Percentiles rank a stretch among this genome's conserved stretches.
Conservation (phyloP, 306 rosid species). For the Cucurbita maxima region DNA sequence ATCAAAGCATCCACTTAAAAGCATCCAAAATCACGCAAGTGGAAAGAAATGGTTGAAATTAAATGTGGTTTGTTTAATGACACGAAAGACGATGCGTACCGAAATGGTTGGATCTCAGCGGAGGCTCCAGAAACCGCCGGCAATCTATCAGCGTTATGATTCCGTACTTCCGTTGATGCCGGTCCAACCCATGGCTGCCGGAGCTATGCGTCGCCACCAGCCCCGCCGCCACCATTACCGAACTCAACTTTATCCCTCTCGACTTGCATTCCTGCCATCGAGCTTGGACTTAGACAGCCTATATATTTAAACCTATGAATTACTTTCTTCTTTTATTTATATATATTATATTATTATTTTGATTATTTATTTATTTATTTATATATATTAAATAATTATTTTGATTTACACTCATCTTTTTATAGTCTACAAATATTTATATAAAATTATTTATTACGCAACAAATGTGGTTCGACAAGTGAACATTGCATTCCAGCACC, state of each 20-base stretch:
- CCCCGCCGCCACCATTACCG: conserved; percentile 43
- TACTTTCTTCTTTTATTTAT: too few relatives aligned
- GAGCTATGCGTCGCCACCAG: conserved; percentile 33
- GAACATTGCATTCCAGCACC: too few relatives aligned
- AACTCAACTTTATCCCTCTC: conserved; percentile 39
- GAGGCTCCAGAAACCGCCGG: conserved; percentile 26
- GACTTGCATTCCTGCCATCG: conserved; percentile 30
- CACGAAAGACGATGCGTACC: conserved; percentile 10
- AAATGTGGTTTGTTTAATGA: not conserved
- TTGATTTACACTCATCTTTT: too few relatives aligned
- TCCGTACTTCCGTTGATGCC: conserved; percentile 30
- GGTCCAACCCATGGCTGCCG: conserved; percentile 6
- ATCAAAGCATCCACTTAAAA: not conserved
- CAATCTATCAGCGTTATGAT: conserved; percentile 39
- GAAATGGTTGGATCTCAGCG: conserved; percentile 24
- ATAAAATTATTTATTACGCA: too few relatives aligned
- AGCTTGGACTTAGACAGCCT: not conserved
- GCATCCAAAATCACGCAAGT: not conserved
- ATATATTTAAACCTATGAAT: too few relatives aligned
- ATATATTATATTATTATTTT: too few relatives aligned
- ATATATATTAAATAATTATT: too few relatives aligned
- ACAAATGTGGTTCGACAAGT: too few relatives aligned
- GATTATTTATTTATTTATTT: too few relatives aligned
- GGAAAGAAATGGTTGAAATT: not conserved
- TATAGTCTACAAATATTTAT: too few relatives aligned